Conservation (phyloP, 768 basidiomycete species). For the Boletellus ananiceps region DNA sequence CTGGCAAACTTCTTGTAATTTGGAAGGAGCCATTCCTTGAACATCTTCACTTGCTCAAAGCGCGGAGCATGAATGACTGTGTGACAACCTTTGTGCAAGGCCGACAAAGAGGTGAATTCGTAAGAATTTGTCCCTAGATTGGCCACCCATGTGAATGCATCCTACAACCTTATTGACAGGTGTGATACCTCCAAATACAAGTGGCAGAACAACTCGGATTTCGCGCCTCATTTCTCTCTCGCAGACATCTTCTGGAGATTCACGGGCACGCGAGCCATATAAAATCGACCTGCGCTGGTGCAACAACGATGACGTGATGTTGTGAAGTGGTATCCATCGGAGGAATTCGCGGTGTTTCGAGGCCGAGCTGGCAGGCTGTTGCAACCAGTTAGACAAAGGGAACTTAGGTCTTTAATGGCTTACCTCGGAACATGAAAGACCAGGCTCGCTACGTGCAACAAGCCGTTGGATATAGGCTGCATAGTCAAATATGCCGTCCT, state of each 20-base stretch:
- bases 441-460: constrained; percentile 72
- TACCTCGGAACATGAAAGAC: constrained; percentile 53
- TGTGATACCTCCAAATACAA: constrained; percentile 59
- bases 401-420: constrained; percentile 3
- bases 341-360: constrained; percentile 71
- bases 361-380: constrained; percentile 9
- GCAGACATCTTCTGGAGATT: constrained; percentile 64
- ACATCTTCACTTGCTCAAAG: constrained; percentile 69
- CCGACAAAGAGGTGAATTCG: constrained; percentile 33
- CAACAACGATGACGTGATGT: constrained; percentile 52
- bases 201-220: constrained; percentile 58
- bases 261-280: constrained; percentile 63
- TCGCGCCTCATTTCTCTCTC: constrained; percentile 72
- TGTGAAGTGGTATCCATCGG: constrained; percentile 66
- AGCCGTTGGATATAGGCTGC: constrained; percentile 71
- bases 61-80: constrained; percentile 52
- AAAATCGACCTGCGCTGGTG: constrained; percentile 68
- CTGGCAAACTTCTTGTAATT: constrained; percentile 51
- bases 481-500: constrained; percentile 69
- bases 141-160: constrained; percentile 6
- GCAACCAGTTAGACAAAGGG: background rate
- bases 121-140: constrained; percentile 31
- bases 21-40: constrained; percentile 74
- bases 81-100: constrained; percentile 41
- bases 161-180: background rate